Conservation (phyloP, 768 basidiomycete species). For the Lentinula detonsa region DNA sequence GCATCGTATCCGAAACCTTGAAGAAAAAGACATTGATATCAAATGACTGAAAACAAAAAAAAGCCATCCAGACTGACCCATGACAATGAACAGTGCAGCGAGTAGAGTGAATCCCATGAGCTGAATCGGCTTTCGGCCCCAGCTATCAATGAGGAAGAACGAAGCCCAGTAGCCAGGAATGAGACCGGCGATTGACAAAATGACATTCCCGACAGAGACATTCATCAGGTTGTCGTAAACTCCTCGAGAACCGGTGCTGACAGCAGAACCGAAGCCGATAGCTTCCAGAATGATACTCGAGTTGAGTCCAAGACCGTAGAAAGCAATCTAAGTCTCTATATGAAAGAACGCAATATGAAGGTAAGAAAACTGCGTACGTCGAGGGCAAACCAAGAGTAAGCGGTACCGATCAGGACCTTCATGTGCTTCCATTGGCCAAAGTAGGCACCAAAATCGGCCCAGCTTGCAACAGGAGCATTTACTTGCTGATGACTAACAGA, state of each 20-base stretch:
- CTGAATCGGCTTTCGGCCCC: conserved; percentile 83
- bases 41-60: too few relatives aligned
- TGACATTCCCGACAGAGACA: conserved; percentile 67
- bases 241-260: conserved; percentile 22
- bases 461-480: conserved; percentile 62
- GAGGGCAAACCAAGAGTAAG: conserved; percentile 88
- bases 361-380: conserved; percentile 43
- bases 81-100: conserved; percentile 57
- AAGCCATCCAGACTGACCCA: conserved; percentile 42
- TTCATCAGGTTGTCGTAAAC: conserved; percentile 60
- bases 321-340: conserved; percentile 53
- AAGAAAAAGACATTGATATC: background rate
- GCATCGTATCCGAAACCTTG: conserved; percentile 51
- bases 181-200: conserved; percentile 71
- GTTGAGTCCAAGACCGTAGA: conserved; percentile 87
- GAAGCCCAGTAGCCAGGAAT: conserved; percentile 76
- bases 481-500: conserved; percentile 45
- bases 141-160: conserved; percentile 63
- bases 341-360: background rate
- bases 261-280: conserved; percentile 63
- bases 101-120: conserved; percentile 70
- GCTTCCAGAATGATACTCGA: conserved; percentile 67
- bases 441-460: conserved; percentile 60
- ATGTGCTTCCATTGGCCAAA: conserved; percentile 73
- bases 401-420: conserved; percentile 72